Conservation (phyloP, 306 rosid species). For the Betula pendula region DNA sequence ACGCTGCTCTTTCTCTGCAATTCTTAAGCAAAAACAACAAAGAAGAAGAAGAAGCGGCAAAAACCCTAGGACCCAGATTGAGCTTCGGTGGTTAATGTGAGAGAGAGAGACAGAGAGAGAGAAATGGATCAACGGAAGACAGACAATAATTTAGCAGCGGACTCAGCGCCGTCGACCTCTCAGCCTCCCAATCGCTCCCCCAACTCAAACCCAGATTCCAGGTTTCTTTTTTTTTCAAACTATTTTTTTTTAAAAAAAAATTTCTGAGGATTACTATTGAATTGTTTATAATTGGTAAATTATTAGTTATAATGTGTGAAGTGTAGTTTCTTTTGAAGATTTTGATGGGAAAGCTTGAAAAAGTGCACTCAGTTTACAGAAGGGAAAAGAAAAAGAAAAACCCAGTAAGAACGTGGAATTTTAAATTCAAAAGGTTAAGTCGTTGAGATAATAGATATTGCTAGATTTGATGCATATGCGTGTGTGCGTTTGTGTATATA, state of each 20-base stretch:
- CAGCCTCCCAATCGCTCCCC: conserved; percentile 36
- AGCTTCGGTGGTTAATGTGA: not conserved
- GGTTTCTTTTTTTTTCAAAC: conserved; percentile 28
- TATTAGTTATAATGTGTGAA: not conserved
- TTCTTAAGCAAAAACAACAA: not conserved
- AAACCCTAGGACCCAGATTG: conserved; percentile 6
- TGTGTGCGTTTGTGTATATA: too few species aligned
- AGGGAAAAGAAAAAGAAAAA: not conserved
- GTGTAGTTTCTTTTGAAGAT: not conserved
- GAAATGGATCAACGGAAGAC: conserved; percentile 53
- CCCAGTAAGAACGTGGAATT: not conserved
- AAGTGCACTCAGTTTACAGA: too few species aligned
- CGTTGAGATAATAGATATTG: not conserved
- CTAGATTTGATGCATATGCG: not conserved
- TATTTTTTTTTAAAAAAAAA: not conserved
- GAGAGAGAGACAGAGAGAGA: not conserved
- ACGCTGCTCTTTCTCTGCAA: not conserved
- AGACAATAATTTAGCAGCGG: conserved; percentile 32
- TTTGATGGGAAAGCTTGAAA: not conserved
- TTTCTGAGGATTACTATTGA: not conserved
- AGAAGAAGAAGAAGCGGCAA: not conserved
- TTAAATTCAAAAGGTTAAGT: not conserved
- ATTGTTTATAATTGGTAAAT: not conserved
- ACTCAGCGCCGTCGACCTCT: conserved; percentile 39
- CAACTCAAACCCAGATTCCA: conserved; percentile 38